These are phyloP conservation scores for Geum urbanum DNA, from an alignment of 306 rosid genomes.

Conservation along the genomic window DNA sequence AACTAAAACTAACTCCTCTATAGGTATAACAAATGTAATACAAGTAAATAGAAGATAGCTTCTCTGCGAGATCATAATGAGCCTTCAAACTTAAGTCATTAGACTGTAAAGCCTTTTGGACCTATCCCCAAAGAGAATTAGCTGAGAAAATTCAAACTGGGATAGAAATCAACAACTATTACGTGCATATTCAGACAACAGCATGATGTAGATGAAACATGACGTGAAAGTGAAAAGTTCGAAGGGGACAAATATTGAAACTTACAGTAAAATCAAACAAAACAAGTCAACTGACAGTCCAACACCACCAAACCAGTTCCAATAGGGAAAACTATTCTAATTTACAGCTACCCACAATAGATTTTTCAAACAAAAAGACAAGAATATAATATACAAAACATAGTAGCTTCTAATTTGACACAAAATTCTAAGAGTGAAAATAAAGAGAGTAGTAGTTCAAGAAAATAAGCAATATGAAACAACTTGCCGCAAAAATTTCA, in stretches of 20 bases:
- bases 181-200: background rate
- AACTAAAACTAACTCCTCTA: background rate
- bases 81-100: background rate
- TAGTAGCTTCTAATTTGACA: background rate
- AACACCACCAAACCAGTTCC: too few species aligned
- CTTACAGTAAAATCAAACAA: too few species aligned
- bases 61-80: too few species aligned
- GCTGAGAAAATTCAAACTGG: background rate
- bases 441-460: background rate
- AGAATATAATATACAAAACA: background rate
- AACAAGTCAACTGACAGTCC: too few species aligned
- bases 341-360: background rate
- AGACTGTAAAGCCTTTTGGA: background rate
- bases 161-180: background rate
- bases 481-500: background rate
- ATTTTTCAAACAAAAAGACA: background rate
- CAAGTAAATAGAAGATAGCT: too few species aligned
- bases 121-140: background rate
- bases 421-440: background rate
- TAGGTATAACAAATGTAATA: background rate
- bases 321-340: too few species aligned
- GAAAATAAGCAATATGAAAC: background rate
- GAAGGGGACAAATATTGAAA: background rate
- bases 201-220: background rate
- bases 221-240: background rate